Evolutionary conservation across 108 stramenopile species (phyloP).

Genomic region (Cylindrotheca fusiformis): DNA sequence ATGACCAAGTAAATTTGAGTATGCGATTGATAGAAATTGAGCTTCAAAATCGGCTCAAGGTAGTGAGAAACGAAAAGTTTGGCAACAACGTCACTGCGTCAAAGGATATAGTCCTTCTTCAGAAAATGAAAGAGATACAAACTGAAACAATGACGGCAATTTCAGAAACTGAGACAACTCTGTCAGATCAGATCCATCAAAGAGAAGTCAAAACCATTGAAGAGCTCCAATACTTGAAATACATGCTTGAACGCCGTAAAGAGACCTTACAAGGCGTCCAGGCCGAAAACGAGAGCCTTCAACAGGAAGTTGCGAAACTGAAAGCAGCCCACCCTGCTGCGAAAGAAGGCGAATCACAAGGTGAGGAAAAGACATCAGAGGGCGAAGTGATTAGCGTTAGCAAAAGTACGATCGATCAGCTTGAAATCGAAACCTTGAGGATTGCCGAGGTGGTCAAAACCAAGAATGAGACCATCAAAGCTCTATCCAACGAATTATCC

Average conservation of each 20-base stretch:
- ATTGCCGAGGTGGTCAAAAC: conserved; percentile 30
- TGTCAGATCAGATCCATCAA: conserved; percentile 34
- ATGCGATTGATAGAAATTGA: conserved; percentile 44
- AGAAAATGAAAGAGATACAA: conserved; percentile 26
- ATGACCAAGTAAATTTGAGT: conserved; percentile 43
- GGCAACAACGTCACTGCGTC: background rate
- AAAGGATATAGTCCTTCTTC: conserved; percentile 3
- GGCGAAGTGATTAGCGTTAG: conserved; percentile 21
- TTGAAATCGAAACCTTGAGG: conserved; percentile 35
- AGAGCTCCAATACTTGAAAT: conserved; percentile 1
- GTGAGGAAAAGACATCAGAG: conserved; percentile 3
- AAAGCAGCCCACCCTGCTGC: conserved; percentile 2
- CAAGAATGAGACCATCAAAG: conserved; percentile 38
- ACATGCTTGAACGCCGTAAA: conserved; percentile 5
- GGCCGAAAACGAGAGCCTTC: conserved; percentile 1
- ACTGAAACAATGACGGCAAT: conserved; percentile 27
- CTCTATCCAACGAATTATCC: background rate
- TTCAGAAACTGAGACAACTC: conserved; percentile 24
- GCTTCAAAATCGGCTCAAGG: conserved; percentile 36
- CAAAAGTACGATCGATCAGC: conserved; percentile 18
- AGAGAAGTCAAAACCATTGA: conserved; percentile 19
- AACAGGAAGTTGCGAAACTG: conserved; percentile 14
- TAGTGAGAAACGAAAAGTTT: conserved; percentile 29
- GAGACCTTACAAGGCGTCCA: conserved; percentile 8
- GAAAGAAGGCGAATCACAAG: background rate